Evolutionary conservation across 2,329 filamentous ascomycete genomes (phyloP).

Genomic region (Fusarium irregulare): DNA sequence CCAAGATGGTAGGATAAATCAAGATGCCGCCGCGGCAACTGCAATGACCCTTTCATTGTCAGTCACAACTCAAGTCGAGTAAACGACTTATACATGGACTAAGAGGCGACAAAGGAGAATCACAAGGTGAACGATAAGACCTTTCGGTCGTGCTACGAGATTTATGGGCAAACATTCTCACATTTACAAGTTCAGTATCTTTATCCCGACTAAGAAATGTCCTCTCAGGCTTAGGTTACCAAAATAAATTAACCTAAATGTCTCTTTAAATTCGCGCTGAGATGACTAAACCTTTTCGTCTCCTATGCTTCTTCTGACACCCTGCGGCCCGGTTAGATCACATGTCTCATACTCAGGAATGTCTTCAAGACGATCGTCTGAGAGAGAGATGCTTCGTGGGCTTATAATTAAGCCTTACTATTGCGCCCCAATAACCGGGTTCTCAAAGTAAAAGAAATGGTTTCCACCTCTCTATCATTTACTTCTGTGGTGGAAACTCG

Average conservation of each 20-base stretch:
- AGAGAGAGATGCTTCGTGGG: not conserved
- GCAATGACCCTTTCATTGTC: not conserved
- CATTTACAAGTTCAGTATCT: not conserved
- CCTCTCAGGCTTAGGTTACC: too few relatives aligned
- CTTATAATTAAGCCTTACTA: not conserved
- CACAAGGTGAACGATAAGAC: not conserved
- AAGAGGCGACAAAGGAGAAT: not conserved
- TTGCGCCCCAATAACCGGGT: not conserved
- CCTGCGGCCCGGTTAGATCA: too few relatives aligned
- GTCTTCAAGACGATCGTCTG: not conserved
- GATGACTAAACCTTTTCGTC: too few relatives aligned
- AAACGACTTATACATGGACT: not conserved
- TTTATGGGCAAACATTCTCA: not conserved
- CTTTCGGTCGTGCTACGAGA: not conserved
- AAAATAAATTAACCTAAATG: too few relatives aligned
- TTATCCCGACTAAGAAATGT: not conserved
- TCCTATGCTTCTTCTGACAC: too few relatives aligned
- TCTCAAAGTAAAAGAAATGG: not conserved
- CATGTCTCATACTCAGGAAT: not conserved
- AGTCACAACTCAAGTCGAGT: not conserved
- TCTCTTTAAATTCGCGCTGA: too few relatives aligned
- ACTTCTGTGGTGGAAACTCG: conserved; percentile 12
- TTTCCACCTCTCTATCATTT: not conserved
- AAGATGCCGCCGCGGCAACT: not conserved
- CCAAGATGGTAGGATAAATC: not conserved